Evolutionary conservation across 148 eudicot species (phyloP).

Genomic region (Arbutus unedo): DNA sequence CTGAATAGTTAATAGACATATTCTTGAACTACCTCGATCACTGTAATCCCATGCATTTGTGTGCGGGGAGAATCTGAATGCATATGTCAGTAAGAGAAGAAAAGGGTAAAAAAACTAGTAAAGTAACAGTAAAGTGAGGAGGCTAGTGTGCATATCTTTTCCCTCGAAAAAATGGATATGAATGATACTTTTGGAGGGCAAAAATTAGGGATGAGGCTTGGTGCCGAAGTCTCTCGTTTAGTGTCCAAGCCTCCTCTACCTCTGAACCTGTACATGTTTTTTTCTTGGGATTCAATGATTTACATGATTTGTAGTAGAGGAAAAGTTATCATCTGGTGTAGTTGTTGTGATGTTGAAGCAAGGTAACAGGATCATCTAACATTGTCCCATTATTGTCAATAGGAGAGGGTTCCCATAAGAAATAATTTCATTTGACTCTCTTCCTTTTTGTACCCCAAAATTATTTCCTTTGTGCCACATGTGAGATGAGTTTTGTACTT

Average conservation of each 20-base stretch:
- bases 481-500: not conserved
- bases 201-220: not conserved
- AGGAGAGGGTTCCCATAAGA: not conserved
- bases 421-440: not conserved
- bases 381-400: not conserved
- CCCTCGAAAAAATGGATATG: too few relatives aligned
- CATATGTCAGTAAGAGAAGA: not conserved
- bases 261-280: not conserved
- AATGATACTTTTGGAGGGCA: not conserved
- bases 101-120: not conserved
- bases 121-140: not conserved
- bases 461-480: not conserved
- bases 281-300: not conserved
- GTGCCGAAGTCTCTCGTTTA: not conserved
- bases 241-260: not conserved
- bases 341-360: not conserved
- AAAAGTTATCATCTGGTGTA: not conserved
- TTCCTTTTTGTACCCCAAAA: not conserved
- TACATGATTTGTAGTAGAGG: not conserved
- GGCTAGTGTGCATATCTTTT: too few relatives aligned
- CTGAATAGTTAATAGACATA: not conserved
- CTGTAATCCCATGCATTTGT: not conserved
- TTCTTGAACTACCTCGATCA: not conserved
- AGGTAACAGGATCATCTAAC: not conserved
- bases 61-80: not conserved